Percentiles rank a stretch among this genome's conserved stretches.
Conservation (phyloP, 495 filamentous ascomycete genomes). For the Neurospora discreta region DNA sequence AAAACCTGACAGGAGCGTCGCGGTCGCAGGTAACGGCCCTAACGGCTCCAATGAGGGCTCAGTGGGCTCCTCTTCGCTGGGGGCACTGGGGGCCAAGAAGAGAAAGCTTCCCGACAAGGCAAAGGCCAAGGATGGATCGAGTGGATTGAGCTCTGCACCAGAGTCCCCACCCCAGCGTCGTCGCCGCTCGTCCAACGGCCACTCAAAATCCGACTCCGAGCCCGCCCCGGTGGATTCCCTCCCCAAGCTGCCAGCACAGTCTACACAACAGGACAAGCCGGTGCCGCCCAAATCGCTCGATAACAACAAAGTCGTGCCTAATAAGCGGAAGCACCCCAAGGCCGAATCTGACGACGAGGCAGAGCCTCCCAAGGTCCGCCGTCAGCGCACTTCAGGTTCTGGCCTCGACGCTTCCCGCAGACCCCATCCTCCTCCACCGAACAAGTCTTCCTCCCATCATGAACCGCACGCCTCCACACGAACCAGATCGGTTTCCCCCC, state of each 20-base stretch:
- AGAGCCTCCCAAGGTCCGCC: constrained; percentile 34
- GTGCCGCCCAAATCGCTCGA: constrained; percentile 21
- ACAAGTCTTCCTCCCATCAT: constrained; percentile 17
- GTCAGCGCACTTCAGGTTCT: constrained; percentile 35
- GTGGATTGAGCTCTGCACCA: constrained; percentile 43
- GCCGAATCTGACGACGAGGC: constrained; percentile 39
- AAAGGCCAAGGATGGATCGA: constrained; percentile 37
- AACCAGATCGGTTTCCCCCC: constrained; percentile 55
- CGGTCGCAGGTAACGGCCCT: constrained; percentile 7
- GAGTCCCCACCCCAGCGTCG: constrained; percentile 34
- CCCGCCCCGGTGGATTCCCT: constrained; percentile 21
- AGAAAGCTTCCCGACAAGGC: constrained; percentile 35
- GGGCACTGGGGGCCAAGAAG: constrained; percentile 33
- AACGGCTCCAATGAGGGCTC: constrained; percentile 6
- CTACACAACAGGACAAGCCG: constrained; percentile 19
- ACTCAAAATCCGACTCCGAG: constrained; percentile 38
- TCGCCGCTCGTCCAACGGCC: constrained; percentile 29
- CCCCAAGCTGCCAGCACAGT: constrained; percentile 20
- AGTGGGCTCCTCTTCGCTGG: constrained; percentile 7
- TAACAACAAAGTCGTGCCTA: constrained; percentile 18
- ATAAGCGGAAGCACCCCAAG: constrained; percentile 35
- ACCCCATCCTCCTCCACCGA: constrained; percentile 13
- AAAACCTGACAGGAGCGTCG: constrained; percentile 14
- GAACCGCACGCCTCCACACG: constrained; percentile 29
- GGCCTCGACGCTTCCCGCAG: constrained; percentile 26